Base-by-base conservation (phyloP, 345 rosid genomes). In the Raphanus sativus region DNA sequence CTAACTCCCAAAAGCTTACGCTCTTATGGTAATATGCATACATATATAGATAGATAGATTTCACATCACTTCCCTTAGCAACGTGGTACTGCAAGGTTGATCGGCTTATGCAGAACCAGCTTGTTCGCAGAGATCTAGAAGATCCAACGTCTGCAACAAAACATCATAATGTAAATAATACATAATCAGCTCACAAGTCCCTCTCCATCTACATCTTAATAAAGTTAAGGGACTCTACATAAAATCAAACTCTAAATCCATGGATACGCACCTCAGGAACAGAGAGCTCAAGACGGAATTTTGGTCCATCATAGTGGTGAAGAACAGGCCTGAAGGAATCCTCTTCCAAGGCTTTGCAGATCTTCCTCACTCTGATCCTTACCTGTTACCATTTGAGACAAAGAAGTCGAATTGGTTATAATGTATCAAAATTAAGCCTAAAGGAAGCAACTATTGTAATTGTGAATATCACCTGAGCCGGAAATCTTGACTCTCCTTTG, bases 291-390 rank as follows among this genome's bases (percentile, higher is more conserved):
- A 91, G 98, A 28, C 97, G 94, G 71, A 95, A 89, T 83, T 92
- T 95, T n/a, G 98, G 99, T 40, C 97, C 98, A 81, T 95, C 99
- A 30, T 92, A 91, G 82, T 91, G 99, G 79, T 95, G 97, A 82
- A 95, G 83, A 63, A 95, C 98, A 11, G 97, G 99, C 86, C 99
- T 84, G 78, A 95, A 95, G 12, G 99, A 83, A 81, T 91, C 98
- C 81, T 95, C 99, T 84, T 92, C 99, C 90, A 95, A 83, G 62
- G 99, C 90, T 83, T 91, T 91, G 94, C 93, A 92, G 67, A 92
- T 74, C 80, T 91, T 95, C 81, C 97, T 86, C 29, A 92, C 83
- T 55, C 91, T 83, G 84, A 89, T 91, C 73, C 91, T 88, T 70
- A 95, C 99, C 99, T 92, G 74, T 75, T 70, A 34, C 2, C 2